Base-by-base conservation (phyloP, 192 early-diverging fungal genomes). In the Diversispora eburnea region DNA sequence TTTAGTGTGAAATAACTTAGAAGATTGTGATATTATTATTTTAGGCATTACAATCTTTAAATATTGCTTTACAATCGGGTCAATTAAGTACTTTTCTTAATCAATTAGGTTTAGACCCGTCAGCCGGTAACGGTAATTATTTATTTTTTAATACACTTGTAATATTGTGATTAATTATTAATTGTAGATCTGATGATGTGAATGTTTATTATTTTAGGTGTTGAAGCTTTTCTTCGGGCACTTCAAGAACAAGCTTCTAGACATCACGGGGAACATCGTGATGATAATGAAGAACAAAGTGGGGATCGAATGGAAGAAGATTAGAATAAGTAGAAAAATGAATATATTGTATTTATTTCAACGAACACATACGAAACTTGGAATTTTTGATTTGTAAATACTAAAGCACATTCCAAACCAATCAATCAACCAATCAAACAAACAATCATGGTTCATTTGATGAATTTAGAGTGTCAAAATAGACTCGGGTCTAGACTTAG, bases 41-140 rank as follows among this genome's bases (percentile, higher is more conserved):
- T 5, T 79, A 84, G 77, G 81, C 85, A 8, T 67, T 86, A n/a
- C 81, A 84, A n/a, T 76, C 77, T 5, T 69, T 86, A 57, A 84
- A 78, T 48, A 72, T 76, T 12, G 85, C 85, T 19, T 61, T 86
- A 12, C 81, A 82, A 66, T 82, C 83, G 10, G 85, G 85, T 6
- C 82, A 86, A 67, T 70, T 86, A n/a, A 83, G 85, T 0, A 82
- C 85, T 10, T 57, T 86, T 1, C 60, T 84, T 75, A 77, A 77
- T 48, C 80, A 84, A 60, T 78, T 86, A 22, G 85, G 85, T 3
- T 60, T 86, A 13, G 83, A 83, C 72, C 67, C 82, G 5, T 81
- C 83, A 47, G 80, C 85, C 42, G 85, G 82, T 2, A 75, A 76
- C 72, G 76, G 83, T 82, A 33, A 78, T 67, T 60, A 25, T 25